Base-by-base conservation (phyloP, 148 eudicot genomes). In the Gaultheria prostrata region DNA sequence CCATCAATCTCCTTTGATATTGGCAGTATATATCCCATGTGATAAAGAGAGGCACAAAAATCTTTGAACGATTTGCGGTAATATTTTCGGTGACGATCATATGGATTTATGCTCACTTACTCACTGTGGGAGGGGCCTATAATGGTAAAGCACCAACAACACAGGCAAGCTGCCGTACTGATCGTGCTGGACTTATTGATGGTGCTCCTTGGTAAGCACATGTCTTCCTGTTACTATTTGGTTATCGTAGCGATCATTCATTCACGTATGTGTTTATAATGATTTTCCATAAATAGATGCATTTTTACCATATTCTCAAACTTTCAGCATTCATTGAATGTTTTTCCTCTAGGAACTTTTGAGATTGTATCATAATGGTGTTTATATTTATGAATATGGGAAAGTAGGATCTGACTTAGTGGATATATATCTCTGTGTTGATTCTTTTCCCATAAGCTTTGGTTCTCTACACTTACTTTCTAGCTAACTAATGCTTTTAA, bases 31-130 rank as follows among this genome's bases (percentile, higher is more conserved):
- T 95, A 48, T 78, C 90, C 56, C 95, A 90, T 85, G 70, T 92
- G 43, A 71, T 94, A n/a, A 89, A 86, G 65, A 59, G 89, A 30
- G 98, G 98, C 78, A 97, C 88, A 83, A 45, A 92, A 85, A 81
- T 97, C 51, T 93, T 93, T 82, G 98, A 95, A 76, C 95, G 99
- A 18, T 97, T 97, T 90, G 97, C 97, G 73, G 99, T 97, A 32
- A 77, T 97, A 75, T 86, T 97, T 84, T 84, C 99, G 3, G 95
- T 97, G 82, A 91, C 86, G 8, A 91, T 97, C 61, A 94, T 97
- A 75, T 97, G 99, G 99, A 83, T 95, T 70, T 95, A 95, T 85
- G 98, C 98, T 69, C 87, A 86, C 88, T 87, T 94, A 70, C 94
- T 94, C 63, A 92, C 94, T 6, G 92, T 93, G 11, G 97, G 98